Base-by-base conservation (phyloP, 2,329 filamentous ascomycete species). In the Aureobasidium sp. region DNA sequence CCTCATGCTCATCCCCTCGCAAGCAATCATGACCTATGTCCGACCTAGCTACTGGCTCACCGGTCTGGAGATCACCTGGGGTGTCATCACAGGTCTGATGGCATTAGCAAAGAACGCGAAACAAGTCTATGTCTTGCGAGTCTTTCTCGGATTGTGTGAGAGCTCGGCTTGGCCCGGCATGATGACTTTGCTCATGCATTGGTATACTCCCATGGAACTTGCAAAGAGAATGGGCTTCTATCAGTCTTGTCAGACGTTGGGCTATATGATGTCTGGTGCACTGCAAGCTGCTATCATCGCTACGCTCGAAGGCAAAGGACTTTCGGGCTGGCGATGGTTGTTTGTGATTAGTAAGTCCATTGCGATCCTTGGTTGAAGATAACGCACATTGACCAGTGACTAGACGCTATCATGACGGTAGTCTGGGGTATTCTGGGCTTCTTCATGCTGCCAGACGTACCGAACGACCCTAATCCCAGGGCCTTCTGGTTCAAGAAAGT, bases 401-500 rank as follows among this genome's bases (percentile, higher is more conserved):
- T 7, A 60, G 57, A 75, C 41, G 70, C 71, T 0, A 71, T 76
- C 44, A 74, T 74, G 55, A 73, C 72, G 0, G 70, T 76, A 1
- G 64, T 74, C 0, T 75, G 73, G 70, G 74, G 72, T 1, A 49
- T 66, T 14, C 29, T 67, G 5, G 64, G 73, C 0, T 72, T 74
- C 49, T 69, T 74, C 63, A 74, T 75, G 70, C 68, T 76, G 14
- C 74, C 74, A 1, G 74, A 76, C 60, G 68, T 73, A 3, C 74
- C 74, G 59, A 78, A 72, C 49, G 69, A 70, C 29, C 61, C 66
- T 37, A 69, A 71, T 48, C 70, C 70, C 0, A 67, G 75, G 20
- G 76, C 76, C 3, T 74, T 77, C 64, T 81, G 78, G 79, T 79
- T 81, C 66, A 76, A 71, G 14, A 70, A 73, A 17, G 69, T 70